Percentiles rank a stretch among this genome's conserved stretches.
These are phyloP conservation scores for Aspergillus calidoustus DNA, from an alignment of 2,329 filamentous ascomycete species.

Conservation along the genomic window DNA sequence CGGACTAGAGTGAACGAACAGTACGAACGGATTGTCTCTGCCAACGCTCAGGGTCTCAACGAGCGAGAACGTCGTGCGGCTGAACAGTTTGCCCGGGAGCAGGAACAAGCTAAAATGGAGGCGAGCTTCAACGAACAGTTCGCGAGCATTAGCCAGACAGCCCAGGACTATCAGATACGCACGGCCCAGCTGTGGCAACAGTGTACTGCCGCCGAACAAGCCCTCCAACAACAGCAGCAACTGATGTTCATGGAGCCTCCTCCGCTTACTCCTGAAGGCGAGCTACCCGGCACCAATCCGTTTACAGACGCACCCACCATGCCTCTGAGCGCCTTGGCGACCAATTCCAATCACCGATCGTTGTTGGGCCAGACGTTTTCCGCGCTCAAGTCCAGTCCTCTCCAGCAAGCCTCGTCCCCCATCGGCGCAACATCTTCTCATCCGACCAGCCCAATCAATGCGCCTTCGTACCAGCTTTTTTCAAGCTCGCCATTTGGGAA, in stretches of 20 bases:
- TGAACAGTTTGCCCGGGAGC: constrained; percentile 51
- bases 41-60: constrained; percentile 62
- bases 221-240: constrained; percentile 51
- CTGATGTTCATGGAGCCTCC: constrained; percentile 49
- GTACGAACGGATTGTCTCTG: constrained; percentile 62
- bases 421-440: constrained; percentile 38
- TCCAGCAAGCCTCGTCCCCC: constrained; percentile 41
- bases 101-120: constrained; percentile 51
- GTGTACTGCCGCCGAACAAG: constrained; percentile 47
- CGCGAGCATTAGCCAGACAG: constrained; percentile 45
- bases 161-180: constrained; percentile 49
- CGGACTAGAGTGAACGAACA: constrained; percentile 64
- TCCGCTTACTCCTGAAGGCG: constrained; percentile 64
- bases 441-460: constrained; percentile 39
- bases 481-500: constrained; percentile 41
- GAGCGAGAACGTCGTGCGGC: constrained; percentile 57
- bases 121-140: constrained; percentile 49
- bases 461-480: constrained; percentile 37
- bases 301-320: constrained; percentile 34
- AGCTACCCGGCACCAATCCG: constrained; percentile 58
- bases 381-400: constrained; percentile 39
- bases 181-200: constrained; percentile 52
- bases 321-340: constrained; percentile 31
- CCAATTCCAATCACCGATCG: constrained; percentile 36
- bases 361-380: constrained; percentile 43